Percentiles rank a stretch among this genome's conserved stretches.
Conservation (phyloP, 306 rosid genomes). For the peach (Prunus persica) region Prunus_persica_NCBIv2 NC_034016.1:14307001-14307500, state of each 20-base stretch:
- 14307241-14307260: not conserved
- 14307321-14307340: not conserved
- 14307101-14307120: not conserved
- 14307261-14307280: not conserved
- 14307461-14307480: constrained; percentile 96
- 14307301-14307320: not conserved
- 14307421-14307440: constrained; percentile 70
- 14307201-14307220: constrained; percentile 15
- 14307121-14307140: not conserved
- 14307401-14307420: not conserved
- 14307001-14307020: not conserved
- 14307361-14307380: not conserved
- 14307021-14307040: not conserved
- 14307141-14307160: not conserved
- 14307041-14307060: not conserved
- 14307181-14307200: not conserved
- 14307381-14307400: not conserved
- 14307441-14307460: constrained; percentile 95
- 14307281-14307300: not conserved
- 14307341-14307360: not conserved
- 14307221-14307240: not conserved
- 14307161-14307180: not conserved
- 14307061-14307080: not conserved
- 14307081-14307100: not conserved
- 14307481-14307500: constrained; percentile 97